These are phyloP conservation scores for Phytopythium oedochilum DNA, from an alignment of 352 stramenopile genomes.

Conservation along the genomic window DNA sequence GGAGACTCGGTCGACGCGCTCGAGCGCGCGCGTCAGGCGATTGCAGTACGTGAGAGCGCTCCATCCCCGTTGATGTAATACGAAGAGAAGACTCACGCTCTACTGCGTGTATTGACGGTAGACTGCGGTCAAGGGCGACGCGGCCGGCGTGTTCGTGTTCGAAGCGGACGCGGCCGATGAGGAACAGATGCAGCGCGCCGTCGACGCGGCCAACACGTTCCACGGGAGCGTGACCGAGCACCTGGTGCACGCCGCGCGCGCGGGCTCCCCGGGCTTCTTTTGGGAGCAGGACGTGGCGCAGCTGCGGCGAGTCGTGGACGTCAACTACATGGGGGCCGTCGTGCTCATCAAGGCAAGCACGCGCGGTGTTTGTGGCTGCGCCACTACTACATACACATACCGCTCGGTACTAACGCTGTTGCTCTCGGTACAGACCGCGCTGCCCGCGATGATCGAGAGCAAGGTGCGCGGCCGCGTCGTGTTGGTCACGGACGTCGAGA, in stretches of 20 bases:
- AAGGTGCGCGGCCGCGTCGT: constrained; percentile 40
- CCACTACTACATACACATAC: too few relatives aligned
- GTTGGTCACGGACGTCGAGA: constrained; percentile 48
- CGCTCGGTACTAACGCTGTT: not conserved
- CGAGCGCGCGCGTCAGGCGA: constrained; percentile 23
- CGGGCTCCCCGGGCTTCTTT: constrained; percentile 31
- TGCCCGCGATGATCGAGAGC: constrained; percentile 54
- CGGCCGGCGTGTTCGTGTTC: constrained; percentile 25
- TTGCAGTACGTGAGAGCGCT: constrained; percentile 17
- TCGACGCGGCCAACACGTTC: constrained; percentile 53
- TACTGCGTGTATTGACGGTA: too few relatives aligned
- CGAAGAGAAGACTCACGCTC: too few relatives aligned
- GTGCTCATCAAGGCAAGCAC: constrained; percentile 40
- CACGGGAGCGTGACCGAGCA: constrained; percentile 55
- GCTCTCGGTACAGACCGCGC: constrained; percentile 14
- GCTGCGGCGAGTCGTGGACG: constrained; percentile 40
- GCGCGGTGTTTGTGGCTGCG: not conserved
- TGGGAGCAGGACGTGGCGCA: constrained; percentile 43
- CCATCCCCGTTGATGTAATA: too few relatives aligned
- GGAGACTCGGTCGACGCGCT: constrained; percentile 31
- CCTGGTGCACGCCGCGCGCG: constrained; percentile 42
- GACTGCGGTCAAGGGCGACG: constrained; percentile 10
- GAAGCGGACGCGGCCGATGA: constrained; percentile 37
- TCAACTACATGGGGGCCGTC: constrained; percentile 61
- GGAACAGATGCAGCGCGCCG: constrained; percentile 24